Evolutionary conservation across 257 asterid species (phyloP), one percentile per base, ranked within the genome.

Genomic region (Gardenia jasminoides): DNA sequence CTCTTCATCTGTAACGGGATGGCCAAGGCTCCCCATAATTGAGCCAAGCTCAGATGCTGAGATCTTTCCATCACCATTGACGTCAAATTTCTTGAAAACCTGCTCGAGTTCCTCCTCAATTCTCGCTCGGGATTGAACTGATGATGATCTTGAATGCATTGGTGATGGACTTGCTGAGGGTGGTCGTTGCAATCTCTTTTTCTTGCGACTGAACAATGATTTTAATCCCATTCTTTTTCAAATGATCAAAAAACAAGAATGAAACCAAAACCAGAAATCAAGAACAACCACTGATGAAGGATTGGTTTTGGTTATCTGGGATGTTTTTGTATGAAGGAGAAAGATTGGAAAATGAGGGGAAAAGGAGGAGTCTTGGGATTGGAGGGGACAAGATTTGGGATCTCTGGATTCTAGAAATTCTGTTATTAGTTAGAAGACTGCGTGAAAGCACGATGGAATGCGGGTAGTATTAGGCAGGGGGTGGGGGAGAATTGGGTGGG

Each of bases 61-160:
- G 81, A 94, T 92, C 83, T 87, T 87, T 0, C 96, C 97, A 73
- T 94, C 97, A 3, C 97, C 98, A 52, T 94, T 94, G 0, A 87
- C 89, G 70, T 94, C 98, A 56, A 92, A 94, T 85, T 91, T 92
- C 61, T 89, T 90, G 90, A 94, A 94, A 1, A 92, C 98, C 39
- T 89, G 92, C 59, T 89, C 91, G 43, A 94, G 41, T 22, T 94
- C 97, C 43, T 89, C 97, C 85, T 92, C 97, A 12, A 94, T 77
- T 33, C 85, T 83, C 2, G 86, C 85, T 0, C 91, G 85, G 0
- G 83, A 85, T 80, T 83, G 85, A 2, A 74, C 28, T 3, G 94
- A 88, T 22, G 94, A 36, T 9, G 93, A 78, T 54, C 91, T 80
- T 1, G 94, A 86, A 31, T 20, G 74, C 5, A 46, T 6, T 1